Evolutionary conservation across 2,329 filamentous ascomycete species (phyloP).

Genomic region (Nannizziopsis barbatae): DNA sequence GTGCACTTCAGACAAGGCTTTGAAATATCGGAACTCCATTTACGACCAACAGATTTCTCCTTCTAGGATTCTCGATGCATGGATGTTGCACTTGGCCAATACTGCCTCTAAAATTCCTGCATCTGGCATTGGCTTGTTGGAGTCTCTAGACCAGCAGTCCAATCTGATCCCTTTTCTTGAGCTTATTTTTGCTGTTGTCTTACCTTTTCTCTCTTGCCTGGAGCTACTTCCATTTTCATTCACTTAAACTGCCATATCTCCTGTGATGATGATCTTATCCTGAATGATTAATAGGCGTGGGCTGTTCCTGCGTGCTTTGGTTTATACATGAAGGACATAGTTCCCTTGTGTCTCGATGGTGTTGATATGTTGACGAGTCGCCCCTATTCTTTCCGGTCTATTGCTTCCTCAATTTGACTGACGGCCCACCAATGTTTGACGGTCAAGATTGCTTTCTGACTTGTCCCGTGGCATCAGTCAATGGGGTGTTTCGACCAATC

Average conservation of each 20-base stretch:
- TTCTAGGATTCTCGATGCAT: conserved; percentile 20
- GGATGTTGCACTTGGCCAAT: conserved; percentile 18
- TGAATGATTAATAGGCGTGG: conserved; percentile 19
- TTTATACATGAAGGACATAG: conserved; percentile 18
- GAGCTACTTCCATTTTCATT: conserved; percentile 20
- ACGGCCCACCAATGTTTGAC: too few species aligned
- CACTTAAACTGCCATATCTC: conserved; percentile 23
- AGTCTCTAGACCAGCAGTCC: conserved; percentile 14
- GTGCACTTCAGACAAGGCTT: conserved; percentile 3
- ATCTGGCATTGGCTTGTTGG: conserved; percentile 22
- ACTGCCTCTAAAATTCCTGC: conserved; percentile 16
- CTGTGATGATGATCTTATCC: conserved; percentile 20
- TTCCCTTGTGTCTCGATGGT: conserved; percentile 12
- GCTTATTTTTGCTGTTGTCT: conserved; percentile 18
- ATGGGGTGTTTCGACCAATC: background rate
- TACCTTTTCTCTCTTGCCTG: conserved; percentile 14
- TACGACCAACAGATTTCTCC: conserved; percentile 17
- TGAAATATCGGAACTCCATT: conserved; percentile 17
- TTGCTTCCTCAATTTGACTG: background rate
- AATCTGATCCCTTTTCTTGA: conserved; percentile 17
- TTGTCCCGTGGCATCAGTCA: background rate
- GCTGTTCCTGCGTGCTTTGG: conserved; percentile 21
- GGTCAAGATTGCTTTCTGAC: background rate
- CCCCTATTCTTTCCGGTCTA: conserved; percentile 6
- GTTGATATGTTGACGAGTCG: conserved; percentile 7